phyloP scores from a whole-genome alignment of 2,329 filamentous ascomycete genomes.

The Fusarium albidum region DNA sequence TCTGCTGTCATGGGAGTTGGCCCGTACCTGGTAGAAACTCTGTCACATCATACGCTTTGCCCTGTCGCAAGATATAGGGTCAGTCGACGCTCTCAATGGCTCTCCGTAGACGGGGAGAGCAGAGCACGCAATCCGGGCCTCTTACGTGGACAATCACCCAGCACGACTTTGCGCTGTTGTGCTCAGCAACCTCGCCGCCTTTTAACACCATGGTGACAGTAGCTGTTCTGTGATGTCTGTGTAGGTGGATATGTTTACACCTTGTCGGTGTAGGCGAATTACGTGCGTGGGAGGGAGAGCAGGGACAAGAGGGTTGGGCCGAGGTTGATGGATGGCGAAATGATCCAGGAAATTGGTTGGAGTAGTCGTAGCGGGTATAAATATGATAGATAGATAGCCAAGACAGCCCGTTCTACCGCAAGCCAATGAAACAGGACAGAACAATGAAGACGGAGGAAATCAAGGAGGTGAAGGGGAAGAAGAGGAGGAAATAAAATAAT shows the following conservation, averaged over 20 bases:
- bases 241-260: not conserved
- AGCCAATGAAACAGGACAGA: not conserved
- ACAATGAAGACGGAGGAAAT: not conserved
- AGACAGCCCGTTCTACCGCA: not conserved
- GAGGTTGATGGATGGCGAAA: slow-evolving; percentile 32
- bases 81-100: slow-evolving; percentile 18
- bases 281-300: not conserved
- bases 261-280: not conserved
- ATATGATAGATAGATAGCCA: not conserved
- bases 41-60: slow-evolving; percentile 89
- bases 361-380: not conserved
- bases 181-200: slow-evolving; percentile 67
- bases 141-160: slow-evolving; percentile 88
- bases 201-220: slow-evolving; percentile 53
- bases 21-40: slow-evolving; percentile 80
- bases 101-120: not conserved
- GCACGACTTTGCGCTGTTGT: slow-evolving; percentile 83
- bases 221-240: not conserved
- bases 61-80: slow-evolving; percentile 49
- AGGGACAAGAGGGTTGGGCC: slow-evolving; percentile 10
- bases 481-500: not conserved
- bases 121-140: slow-evolving; percentile 2
- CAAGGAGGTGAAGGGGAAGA: not conserved
- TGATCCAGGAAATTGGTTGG: not conserved
- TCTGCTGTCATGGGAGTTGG: not conserved